A percentile compares a stretch with the other conserved stretches of the same genome.
Evolutionary conservation across 345 rosid species (phyloP).

Genomic region (Leavenworthia alabamica): DNA sequence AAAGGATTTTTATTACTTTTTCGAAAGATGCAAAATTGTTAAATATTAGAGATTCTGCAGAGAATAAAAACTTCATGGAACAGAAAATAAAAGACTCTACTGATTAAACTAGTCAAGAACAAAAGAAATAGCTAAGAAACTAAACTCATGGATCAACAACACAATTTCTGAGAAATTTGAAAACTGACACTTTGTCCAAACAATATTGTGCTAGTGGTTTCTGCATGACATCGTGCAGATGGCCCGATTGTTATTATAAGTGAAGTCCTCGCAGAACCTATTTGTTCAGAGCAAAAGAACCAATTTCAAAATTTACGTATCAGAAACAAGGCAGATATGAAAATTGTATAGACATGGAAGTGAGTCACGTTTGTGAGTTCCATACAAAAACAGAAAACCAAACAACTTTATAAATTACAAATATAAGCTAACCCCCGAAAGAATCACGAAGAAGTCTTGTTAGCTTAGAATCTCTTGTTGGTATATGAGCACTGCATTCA

Average conservation of each 20-base stretch:
- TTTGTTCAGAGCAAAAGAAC: constrained; percentile 21
- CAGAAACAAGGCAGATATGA: no score
- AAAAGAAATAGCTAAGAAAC: neutral
- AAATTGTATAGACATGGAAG: neutral
- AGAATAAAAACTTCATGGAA: neutral
- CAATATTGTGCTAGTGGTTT: constrained; percentile 87
- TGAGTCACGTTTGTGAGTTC: neutral
- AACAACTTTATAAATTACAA: neutral
- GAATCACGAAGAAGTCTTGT: constrained; percentile 96
- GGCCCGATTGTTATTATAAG: constrained; percentile 84
- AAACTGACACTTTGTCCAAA: constrained; percentile 88
- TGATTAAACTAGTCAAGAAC: neutral
- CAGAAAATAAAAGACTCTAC: neutral
- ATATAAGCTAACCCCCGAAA: constrained; percentile 59
- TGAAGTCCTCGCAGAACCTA: constrained; percentile 92
- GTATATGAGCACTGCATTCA: constrained; percentile 86
- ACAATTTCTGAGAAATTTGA: neutral
- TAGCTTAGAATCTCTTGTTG: constrained; percentile 87
- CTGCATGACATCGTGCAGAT: constrained; percentile 70
- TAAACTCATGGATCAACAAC: neutral
- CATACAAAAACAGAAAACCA: neutral
- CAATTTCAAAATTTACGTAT: neutral
- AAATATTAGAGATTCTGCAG: neutral
- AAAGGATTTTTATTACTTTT: neutral
- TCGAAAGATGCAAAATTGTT: neutral